These are phyloP conservation scores for Hawksworthiomyces lignivorus DNA, from an alignment of 2,329 filamentous ascomycete genomes.

Conservation along the genomic window DNA sequence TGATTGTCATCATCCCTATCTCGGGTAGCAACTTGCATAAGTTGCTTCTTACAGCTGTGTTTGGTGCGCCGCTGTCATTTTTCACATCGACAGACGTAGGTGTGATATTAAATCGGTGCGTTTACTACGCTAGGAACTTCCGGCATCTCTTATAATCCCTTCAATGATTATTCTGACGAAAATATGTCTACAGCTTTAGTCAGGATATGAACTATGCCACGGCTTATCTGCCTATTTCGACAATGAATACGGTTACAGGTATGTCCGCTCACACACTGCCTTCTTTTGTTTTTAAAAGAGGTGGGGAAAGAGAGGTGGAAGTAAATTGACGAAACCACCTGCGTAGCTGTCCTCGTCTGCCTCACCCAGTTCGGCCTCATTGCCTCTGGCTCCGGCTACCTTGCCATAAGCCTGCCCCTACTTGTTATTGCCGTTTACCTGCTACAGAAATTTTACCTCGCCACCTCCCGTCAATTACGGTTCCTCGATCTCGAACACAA, in stretches of 20 bases:
- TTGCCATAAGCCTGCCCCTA: slow-evolving; percentile 25
- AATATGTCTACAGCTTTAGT: slow-evolving; percentile 28
- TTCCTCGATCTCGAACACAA: slow-evolving; percentile 52
- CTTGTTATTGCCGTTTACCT: slow-evolving; percentile 31
- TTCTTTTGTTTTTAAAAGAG: too few species aligned
- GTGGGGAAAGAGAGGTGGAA: too few species aligned
- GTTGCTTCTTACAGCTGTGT: slow-evolving; percentile 24
- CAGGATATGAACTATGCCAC: slow-evolving; percentile 29
- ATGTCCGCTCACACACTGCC: too few species aligned
- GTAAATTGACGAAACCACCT: too few species aligned
- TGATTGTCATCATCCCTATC: slow-evolving; percentile 26
- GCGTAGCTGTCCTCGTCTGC: slow-evolving; percentile 4
- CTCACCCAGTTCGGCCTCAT: slow-evolving; percentile 1
- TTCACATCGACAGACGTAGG: slow-evolving; percentile 34
- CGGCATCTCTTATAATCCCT: too few species aligned
- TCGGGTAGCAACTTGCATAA: slow-evolving; percentile 27
- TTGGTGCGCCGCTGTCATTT: slow-evolving; percentile 30
- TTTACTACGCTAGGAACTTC: too few species aligned
- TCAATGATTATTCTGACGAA: too few species aligned
- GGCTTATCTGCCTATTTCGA: not conserved
- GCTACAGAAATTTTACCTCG: slow-evolving; percentile 46
- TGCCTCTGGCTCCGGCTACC: not conserved
- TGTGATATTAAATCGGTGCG: slow-evolving; percentile 31
- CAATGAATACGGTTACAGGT: slow-evolving; percentile 5
- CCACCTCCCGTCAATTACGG: slow-evolving; percentile 49